Conservation (phyloP, 306 rosid species). For the Trifolium pratense region DNA sequence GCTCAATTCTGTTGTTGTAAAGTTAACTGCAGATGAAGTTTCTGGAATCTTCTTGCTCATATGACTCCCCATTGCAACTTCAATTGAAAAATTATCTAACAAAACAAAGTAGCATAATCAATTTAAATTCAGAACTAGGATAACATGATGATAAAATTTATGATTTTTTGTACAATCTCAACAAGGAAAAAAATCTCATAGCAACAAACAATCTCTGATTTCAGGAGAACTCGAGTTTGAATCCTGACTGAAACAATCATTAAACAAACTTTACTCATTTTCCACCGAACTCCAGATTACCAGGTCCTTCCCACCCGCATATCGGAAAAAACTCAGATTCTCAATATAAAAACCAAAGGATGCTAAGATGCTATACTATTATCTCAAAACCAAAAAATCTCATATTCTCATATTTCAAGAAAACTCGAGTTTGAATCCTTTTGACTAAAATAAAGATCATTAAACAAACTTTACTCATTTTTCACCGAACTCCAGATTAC, state of each 20-base stretch:
- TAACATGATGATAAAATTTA: constrained; percentile 8
- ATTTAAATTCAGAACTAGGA: constrained; percentile 36
- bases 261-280: no score
- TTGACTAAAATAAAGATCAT: no score
- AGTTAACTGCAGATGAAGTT: constrained; percentile 52
- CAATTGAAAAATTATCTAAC: constrained; percentile 40
- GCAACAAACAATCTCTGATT: background rate
- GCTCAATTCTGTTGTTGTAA: constrained; percentile 44
- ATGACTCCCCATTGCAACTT: constrained; percentile 74
- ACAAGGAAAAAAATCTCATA: background rate
- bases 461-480: no score
- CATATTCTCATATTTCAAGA: no score
- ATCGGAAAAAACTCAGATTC: no score
- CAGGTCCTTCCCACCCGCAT: no score
- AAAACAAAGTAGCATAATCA: constrained; percentile 33
- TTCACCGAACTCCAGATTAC: no score
- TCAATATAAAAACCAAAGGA: background rate
- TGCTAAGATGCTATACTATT: background rate
- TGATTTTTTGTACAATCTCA: background rate
- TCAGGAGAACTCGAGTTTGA: no score
- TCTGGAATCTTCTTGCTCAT: constrained; percentile 72
- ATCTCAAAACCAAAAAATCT: no score
- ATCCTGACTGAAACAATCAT: no score
- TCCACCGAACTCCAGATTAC: no score
- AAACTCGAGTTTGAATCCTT: no score